Percentiles rank a stretch among this genome's conserved stretches.
These are phyloP conservation scores for Phialocephala subalpina DNA, from an alignment of 2,329 filamentous ascomycete genomes.

Conservation along the genomic window DNA sequence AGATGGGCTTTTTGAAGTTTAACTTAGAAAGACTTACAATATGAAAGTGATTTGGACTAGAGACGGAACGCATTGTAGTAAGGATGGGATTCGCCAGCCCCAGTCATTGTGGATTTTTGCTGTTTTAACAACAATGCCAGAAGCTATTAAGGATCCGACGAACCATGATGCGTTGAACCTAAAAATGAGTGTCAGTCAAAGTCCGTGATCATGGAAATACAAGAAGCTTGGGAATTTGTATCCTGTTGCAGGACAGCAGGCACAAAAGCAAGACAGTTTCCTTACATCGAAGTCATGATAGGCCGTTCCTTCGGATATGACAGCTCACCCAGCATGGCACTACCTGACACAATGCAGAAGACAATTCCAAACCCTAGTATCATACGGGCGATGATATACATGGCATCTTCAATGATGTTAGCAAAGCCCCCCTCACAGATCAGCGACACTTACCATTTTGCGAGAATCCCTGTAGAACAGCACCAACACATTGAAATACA, in stretches of 20 bases:
- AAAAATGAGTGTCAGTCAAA: background rate
- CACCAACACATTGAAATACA: conserved; percentile 55
- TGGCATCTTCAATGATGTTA: conserved; percentile 46
- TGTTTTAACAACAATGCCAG: conserved; percentile 53
- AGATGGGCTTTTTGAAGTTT: background rate
- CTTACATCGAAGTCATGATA: conserved; percentile 55
- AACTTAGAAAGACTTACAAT: conserved; percentile 25
- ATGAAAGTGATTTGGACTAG: conserved; percentile 37
- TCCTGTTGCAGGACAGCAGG: too few relatives aligned
- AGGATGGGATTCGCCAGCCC: conserved; percentile 51
- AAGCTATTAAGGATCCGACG: conserved; percentile 53
- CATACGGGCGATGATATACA: conserved; percentile 60
- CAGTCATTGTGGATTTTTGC: conserved; percentile 50
- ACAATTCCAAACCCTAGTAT: conserved; percentile 60
- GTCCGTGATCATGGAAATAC: too few relatives aligned
- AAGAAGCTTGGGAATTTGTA: too few relatives aligned
- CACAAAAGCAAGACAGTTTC: background rate
- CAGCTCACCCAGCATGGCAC: conserved; percentile 61
- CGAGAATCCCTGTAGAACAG: conserved; percentile 59
- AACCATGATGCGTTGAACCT: conserved; percentile 61
- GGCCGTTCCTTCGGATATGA: conserved; percentile 61
- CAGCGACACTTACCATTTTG: conserved; percentile 15
- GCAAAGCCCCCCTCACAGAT: conserved; percentile 10
- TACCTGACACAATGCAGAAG: conserved; percentile 58
- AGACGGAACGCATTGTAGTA: conserved; percentile 48